Conservation (phyloP, 2,329 filamentous ascomycete species). For the Thielaviopsis punctulata region DNA sequence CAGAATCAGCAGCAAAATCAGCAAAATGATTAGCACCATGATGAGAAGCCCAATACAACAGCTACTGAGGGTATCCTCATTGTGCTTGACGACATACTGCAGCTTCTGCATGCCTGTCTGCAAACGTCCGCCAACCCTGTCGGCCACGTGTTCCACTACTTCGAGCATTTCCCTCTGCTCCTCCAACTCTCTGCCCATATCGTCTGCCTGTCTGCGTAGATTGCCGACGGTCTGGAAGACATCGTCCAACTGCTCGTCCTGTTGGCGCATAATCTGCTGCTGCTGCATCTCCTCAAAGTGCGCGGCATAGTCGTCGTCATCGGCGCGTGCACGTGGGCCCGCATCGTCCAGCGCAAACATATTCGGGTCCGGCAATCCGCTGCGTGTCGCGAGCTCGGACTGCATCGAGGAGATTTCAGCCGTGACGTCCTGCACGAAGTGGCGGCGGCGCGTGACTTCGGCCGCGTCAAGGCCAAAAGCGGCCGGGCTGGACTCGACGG, state of each 20-base stretch:
- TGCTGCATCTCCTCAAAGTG: slow-evolving; percentile 87
- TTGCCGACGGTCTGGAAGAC: slow-evolving; percentile 90
- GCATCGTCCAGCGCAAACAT: slow-evolving; percentile 37
- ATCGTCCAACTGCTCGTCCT: slow-evolving; percentile 82
- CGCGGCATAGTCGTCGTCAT: slow-evolving; percentile 47
- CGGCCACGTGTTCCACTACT: slow-evolving; percentile 66
- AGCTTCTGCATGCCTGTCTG: slow-evolving; percentile 78
- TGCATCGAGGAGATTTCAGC: slow-evolving; percentile 81
- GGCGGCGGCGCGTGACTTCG: slow-evolving; percentile 65
- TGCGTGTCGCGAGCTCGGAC: slow-evolving; percentile 41
- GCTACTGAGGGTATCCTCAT: slow-evolving; percentile 75
- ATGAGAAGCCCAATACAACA: slow-evolving; percentile 86
- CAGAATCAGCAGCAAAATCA: slow-evolving; percentile 57
- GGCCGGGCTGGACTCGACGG: slow-evolving; percentile 73
- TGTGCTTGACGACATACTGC: slow-evolving; percentile 65
- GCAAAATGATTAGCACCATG: slow-evolving; percentile 67
- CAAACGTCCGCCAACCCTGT: slow-evolving; percentile 72
- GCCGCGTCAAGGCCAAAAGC: slow-evolving; percentile 70
- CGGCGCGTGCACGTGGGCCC: slow-evolving; percentile 11
- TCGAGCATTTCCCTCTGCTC: slow-evolving; percentile 85
- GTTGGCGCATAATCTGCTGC: slow-evolving; percentile 78
- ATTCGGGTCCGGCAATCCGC: slow-evolving; percentile 36
- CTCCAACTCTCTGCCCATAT: slow-evolving; percentile 91
- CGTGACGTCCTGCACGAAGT: slow-evolving; percentile 76
- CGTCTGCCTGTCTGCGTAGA: slow-evolving; percentile 73